Evolutionary conservation across 306 rosid species (phyloP).

Genomic region (Sophora flavescens): DNA sequence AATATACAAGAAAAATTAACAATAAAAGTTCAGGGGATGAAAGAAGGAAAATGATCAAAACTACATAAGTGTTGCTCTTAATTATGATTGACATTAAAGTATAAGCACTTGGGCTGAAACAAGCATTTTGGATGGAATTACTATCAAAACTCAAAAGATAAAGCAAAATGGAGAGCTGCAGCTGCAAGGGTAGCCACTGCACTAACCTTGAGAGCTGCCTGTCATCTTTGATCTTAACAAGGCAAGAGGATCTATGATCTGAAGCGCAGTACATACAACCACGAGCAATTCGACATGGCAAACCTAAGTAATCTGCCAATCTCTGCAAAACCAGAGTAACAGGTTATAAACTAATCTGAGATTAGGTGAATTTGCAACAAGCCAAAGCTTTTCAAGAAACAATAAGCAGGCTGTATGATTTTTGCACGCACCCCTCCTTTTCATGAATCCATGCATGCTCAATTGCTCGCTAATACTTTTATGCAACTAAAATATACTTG

Average conservation of each 20-base stretch:
- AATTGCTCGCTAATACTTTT: neutral
- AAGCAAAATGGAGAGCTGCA: slow-evolving; percentile 11
- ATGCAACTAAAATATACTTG: neutral
- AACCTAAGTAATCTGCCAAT: slow-evolving; percentile 92
- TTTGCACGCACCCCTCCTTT: neutral
- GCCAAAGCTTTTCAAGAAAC: neutral
- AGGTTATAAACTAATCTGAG: neutral
- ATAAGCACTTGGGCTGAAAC: neutral
- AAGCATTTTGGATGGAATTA: neutral
- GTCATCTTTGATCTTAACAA: slow-evolving; percentile 84
- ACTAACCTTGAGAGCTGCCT: slow-evolving; percentile 79
- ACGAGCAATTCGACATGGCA: slow-evolving; percentile 95
- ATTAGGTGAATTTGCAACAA: slow-evolving; percentile 4
- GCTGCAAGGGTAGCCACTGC: slow-evolving; percentile 35
- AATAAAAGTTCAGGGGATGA: neutral
- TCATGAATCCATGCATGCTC: neutral
- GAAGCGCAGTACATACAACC: slow-evolving; percentile 93
- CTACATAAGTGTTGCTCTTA: slow-evolving; percentile 49
- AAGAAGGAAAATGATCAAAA: neutral
- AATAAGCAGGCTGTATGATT: neutral
- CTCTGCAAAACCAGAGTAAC: slow-evolving; percentile 61
- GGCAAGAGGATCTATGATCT: slow-evolving; percentile 94
- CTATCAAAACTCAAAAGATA: slow-evolving; percentile 1
- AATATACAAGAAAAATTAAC: slow-evolving; percentile 7
- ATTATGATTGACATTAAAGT: neutral